These are phyloP conservation scores for Testicularia cyperi DNA, from an alignment of 1,284 basidiomycete genomes.

Conservation along the genomic window DNA sequence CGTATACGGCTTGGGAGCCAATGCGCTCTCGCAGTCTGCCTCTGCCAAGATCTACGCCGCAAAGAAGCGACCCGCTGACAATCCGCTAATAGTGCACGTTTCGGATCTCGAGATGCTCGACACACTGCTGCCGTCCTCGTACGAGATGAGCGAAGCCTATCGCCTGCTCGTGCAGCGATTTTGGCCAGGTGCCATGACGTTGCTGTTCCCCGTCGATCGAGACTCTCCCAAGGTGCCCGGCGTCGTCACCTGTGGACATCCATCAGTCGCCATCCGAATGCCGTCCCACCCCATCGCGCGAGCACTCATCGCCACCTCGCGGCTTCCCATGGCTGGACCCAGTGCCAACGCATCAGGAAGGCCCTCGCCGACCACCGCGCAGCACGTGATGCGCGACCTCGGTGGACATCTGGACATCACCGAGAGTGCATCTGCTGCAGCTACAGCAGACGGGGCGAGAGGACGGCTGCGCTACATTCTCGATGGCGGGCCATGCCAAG, in stretches of 20 bases:
- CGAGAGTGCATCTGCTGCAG: neutral
- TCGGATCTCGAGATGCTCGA: constrained; percentile 77
- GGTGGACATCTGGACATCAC: constrained; percentile 65
- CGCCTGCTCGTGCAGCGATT: constrained; percentile 69
- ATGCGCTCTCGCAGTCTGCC: constrained; percentile 68
- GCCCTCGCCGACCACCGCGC: constrained; percentile 88
- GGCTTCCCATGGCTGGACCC: constrained; percentile 85
- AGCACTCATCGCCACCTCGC: constrained; percentile 76
- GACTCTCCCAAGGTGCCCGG: constrained; percentile 31
- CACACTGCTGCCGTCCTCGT: constrained; percentile 63
- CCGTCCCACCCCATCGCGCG: constrained; percentile 89
- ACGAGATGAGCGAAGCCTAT: constrained; percentile 26
- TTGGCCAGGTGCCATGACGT: constrained; percentile 92
- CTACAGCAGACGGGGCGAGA: neutral
- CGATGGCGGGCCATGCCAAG: constrained; percentile 86
- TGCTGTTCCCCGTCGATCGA: constrained; percentile 74
- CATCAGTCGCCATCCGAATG: constrained; percentile 89
- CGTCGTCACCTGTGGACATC: constrained; percentile 70
- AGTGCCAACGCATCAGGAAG: constrained; percentile 93
- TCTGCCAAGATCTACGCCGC: constrained; percentile 79
- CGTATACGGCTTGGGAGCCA: constrained; percentile 92
- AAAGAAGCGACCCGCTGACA: constrained; percentile 91
- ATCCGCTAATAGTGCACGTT: constrained; percentile 96
- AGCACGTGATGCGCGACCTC: constrained; percentile 81
- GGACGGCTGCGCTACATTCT: constrained; percentile 71